Evolutionary conservation across 768 basidiomycete species (phyloP), one percentile per base, ranked within the genome.

Genomic region (Neoboletus brunneissimus): DNA sequence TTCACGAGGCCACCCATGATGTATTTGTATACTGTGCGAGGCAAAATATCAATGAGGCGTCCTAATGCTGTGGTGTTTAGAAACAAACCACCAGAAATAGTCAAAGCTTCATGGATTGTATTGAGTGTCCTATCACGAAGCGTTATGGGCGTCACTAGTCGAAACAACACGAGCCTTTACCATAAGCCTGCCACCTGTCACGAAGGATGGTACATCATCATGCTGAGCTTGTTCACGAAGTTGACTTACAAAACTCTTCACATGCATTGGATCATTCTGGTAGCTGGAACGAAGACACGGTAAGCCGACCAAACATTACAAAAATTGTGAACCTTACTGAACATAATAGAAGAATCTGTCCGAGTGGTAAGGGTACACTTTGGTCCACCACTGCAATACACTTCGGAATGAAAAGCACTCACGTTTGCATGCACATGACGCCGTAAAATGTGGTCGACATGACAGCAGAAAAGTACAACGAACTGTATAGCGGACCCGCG

Each of bases 51-150:
- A 25, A 25, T 25, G 25, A 25, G 25, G 25, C 25, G 25, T 25
- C 25, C 25, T 25, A 25, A 25, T 25, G 25, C 25, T 25, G 25
- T 25, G 25, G 5, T 25, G 25, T 5, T 25, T 25, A 51, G 18
- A 47, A 27, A 61, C 64, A 20, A 16, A 65, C 61, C 18, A 13
- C 60, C 60, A 23, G 37, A 15, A 9, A 63, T 0, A n/a, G 2
- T 32, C 7, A 64, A 38, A 10, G 18, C 55, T 25, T 65, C 63
- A 3, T 64, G 59, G 13, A 57, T n/a, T 5, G 59, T 61, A 29
- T 61, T 20, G 1, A 62, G 25, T 18, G 22, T 27, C 49, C 64
- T 65, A 20, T 27, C 23, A 1, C 18, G 4, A 52, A 34, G 20
- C 0, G 29, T 64, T 16, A 25, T 25, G 2, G 25, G 25, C 25